Base-by-base conservation (phyloP, 805 yeast genomes). In the Starmerella cellae region DNA sequence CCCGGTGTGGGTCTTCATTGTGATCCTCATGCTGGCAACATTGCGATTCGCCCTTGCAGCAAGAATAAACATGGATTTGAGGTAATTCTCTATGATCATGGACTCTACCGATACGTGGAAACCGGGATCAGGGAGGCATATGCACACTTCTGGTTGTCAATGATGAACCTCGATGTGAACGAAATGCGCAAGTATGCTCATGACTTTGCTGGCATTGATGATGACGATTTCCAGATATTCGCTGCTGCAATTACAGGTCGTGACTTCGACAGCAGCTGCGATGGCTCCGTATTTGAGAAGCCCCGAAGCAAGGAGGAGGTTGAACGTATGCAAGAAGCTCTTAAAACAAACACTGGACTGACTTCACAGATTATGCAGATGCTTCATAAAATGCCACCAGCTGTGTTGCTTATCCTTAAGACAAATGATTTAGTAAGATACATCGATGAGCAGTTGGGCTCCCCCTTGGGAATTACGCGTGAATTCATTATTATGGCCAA, bases 21-120 rank as follows among this genome's bases (percentile, higher is more conserved):
- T 64, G 99, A 91, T 59, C 98, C 98, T 1, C 99, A 91, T 59
- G 95, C 94, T 10, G 99, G 99, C 0, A 91, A 91, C 55, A 65
- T 91, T 45, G 95, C 97, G 0, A 83, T 91, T 19, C 66, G 85
- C 43, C 55, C 60, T 1, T 51, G 64, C 17, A 58, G 47, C 33
- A 39, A 52, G 10, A 65, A 67, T 22, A 62, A 64, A 3, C 84
- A 79, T 56, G 87, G 88, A 58, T 91, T 91, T 59, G 98, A 91
- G 60, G 82, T 91, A 39, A 68, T 91, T 5, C 67, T 91, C 17
- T 93, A 84, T 58, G 99, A 91, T 62, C 98, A 91, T 60, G 99
- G 98, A 0, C 67, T 91, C 17, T 91, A 91, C 59, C 69, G 99
- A 46, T 74, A 79, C 45, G 84, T 93, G 11, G 80, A 94, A 1